A percentile compares a stretch with the other conserved stretches of the same genome.
Conservation (phyloP, 2,329 filamentous ascomycete genomes). For the Westerdykella aurantiaca region DNA sequence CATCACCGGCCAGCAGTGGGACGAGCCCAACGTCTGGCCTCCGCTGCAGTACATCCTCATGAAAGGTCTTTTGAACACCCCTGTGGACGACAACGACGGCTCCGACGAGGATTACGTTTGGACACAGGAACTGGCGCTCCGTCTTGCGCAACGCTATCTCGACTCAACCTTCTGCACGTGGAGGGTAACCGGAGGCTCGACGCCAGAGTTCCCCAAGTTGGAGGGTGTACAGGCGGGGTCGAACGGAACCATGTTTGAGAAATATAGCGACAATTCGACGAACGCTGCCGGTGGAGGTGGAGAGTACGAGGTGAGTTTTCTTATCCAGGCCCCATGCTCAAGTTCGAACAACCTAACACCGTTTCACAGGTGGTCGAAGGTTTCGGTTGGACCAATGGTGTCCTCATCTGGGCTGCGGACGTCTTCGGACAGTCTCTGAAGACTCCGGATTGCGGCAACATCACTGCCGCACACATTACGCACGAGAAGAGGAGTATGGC, state of each 20-base stretch:
- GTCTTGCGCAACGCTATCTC: slow-evolving; percentile 59
- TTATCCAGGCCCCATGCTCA: neutral
- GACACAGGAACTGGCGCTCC: slow-evolving; percentile 52
- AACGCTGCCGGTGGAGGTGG: slow-evolving; percentile 60
- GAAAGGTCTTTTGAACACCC: slow-evolving; percentile 55
- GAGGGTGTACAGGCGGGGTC: slow-evolving; percentile 38
- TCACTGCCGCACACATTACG: slow-evolving; percentile 22
- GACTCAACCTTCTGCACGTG: slow-evolving; percentile 66
- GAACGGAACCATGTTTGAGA: slow-evolving; percentile 65
- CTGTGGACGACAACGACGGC: slow-evolving; percentile 44
- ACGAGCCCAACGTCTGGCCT: slow-evolving; percentile 66
- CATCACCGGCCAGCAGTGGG: slow-evolving; percentile 60
- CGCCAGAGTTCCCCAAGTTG: slow-evolving; percentile 33
- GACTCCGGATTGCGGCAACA: slow-evolving; percentile 45
- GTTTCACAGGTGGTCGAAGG: slow-evolving; percentile 53
- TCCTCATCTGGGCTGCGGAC: slow-evolving; percentile 61
- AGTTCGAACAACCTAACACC: neutral
- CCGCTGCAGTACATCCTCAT: slow-evolving; percentile 61
- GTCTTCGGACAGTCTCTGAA: slow-evolving; percentile 53
- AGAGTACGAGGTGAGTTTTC: slow-evolving; percentile 50
- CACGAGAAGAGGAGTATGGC: slow-evolving; percentile 18
- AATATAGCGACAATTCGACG: slow-evolving; percentile 57
- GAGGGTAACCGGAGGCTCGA: slow-evolving; percentile 61
- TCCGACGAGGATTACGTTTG: slow-evolving; percentile 42
- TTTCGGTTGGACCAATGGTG: slow-evolving; percentile 66